Evolutionary conservation across 2,329 filamentous ascomycete species (phyloP), one percentile per base, ranked within the genome.

Genomic region (Neurospora crassa): DNA sequence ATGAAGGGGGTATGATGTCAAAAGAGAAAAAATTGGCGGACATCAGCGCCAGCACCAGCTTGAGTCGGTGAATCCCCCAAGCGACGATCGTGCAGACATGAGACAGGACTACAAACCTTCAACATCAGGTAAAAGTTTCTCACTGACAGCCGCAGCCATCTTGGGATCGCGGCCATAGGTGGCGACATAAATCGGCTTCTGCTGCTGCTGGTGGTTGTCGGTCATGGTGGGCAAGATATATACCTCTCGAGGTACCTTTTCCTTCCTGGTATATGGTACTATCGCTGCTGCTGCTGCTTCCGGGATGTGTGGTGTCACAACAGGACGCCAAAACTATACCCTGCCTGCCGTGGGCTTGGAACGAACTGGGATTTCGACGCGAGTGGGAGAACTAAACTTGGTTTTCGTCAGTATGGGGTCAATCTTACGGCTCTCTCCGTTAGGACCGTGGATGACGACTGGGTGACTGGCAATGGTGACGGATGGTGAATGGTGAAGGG

Each of bases 81-180:
- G 1, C 29, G 29, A 3, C 29, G 4, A 29, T 29, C 29, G 24
- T 24, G 24, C 24, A 29, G 29, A 29, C 1, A 29, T 29, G 29
- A 40, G 40, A 40, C 40, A 11, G 40, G 40, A 37, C 34, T 37
- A 37, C 34, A 8, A 37, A 37, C 34, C 34, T 68, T 75, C 75
- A 70, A 72, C 71, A 40, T 76, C 73, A 8, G 75, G 75, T 8
- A 77, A 72, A 7, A 76, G 68, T 68, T 76, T 76, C 68, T 77
- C 76, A 11, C 70, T 68, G 43, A 78, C 75, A 14, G 71, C 43
- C 68, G 70, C 70, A 37, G 76, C 76, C 11, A 77, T 74, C 72
- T 76, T 74, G 42, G 71, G 70, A 71, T 78, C 76, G 5, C 69
- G 72, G 67, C 75, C 75, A 59, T 74, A 74, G 34, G 73, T 73